These are phyloP conservation scores for Fusarium fracticaudum DNA, from an alignment of 2,329 filamentous ascomycete genomes.

Conservation along the genomic window DNA sequence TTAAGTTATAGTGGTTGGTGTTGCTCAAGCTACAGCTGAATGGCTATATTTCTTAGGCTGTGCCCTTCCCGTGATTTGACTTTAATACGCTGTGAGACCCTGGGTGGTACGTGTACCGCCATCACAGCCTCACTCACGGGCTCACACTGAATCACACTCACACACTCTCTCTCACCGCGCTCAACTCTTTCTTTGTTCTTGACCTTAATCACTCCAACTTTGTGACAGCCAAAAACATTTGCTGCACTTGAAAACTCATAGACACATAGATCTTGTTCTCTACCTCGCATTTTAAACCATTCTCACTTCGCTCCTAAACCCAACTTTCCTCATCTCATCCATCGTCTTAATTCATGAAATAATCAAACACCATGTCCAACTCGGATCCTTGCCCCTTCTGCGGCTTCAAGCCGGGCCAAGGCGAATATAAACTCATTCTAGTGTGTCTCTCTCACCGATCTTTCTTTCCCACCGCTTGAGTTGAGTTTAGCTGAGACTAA, in stretches of 20 bases:
- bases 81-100: background rate
- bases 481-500: constrained; percentile 18
- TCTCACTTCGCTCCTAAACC: background rate
- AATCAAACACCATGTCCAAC: constrained; percentile 6
- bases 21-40: background rate
- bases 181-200: constrained; percentile 20
- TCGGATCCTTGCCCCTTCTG: constrained; percentile 49
- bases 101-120: constrained; percentile 22
- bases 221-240: background rate
- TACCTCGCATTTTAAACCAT: background rate
- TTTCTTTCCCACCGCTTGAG: background rate
- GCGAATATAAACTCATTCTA: constrained; percentile 49
- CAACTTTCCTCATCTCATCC: background rate
- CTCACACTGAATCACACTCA: background rate
- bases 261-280: background rate
- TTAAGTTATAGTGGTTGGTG: background rate
- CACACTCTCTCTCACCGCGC: constrained; percentile 1
- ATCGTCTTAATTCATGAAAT: background rate
- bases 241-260: background rate
- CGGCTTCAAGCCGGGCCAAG: constrained; percentile 43
- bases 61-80: background rate
- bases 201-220: background rate
- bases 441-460: constrained; percentile 38
- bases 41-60: background rate
- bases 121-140: constrained; percentile 30